Conservation (phyloP, 176 grass and related monocot genomes). For the Microstegium vimineum region DNA sequence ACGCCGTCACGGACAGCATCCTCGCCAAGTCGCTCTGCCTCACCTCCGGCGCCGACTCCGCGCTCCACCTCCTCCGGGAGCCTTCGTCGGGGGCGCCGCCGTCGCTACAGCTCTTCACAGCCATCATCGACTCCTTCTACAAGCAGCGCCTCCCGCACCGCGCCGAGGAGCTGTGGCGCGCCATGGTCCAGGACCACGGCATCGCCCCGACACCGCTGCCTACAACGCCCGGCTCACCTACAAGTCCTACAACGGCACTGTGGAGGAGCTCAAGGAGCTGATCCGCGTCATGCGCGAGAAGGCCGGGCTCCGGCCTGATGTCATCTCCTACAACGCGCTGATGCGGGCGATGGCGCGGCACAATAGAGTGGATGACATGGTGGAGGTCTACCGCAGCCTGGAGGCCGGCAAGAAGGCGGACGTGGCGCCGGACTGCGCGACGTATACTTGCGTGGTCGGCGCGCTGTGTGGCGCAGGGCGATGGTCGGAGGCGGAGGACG, state of each 20-base stretch:
- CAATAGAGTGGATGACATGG: constrained; percentile 22
- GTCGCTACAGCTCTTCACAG: constrained; percentile 34
- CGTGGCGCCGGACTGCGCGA: constrained; percentile 21
- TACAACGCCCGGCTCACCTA: constrained; percentile 46
- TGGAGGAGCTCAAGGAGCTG: constrained; percentile 49
- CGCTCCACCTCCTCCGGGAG: constrained; percentile 40
- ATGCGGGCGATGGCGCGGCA: constrained; percentile 30
- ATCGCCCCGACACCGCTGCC: constrained; percentile 20
- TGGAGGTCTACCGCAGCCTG: constrained; percentile 32
- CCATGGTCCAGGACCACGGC: constrained; percentile 38
- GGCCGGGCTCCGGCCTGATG: constrained; percentile 21
- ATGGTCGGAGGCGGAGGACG: constrained; percentile 44
- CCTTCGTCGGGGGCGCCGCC: constrained; percentile 12
- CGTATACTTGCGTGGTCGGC: constrained; percentile 22
- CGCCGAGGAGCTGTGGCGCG: constrained; percentile 47
- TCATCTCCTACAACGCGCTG: constrained; percentile 29
- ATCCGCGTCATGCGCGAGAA: constrained; percentile 44
- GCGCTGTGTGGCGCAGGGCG: constrained; percentile 20
- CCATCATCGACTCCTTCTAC: constrained; percentile 52
- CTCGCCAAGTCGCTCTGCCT: constrained; percentile 50
- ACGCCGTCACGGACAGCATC: constrained; percentile 36
- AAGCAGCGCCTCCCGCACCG: constrained; percentile 47
- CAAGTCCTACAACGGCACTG: constrained; percentile 34
- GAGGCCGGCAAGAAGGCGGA: background rate
- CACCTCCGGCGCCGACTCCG: constrained; percentile 29